Conservation (phyloP, 768 basidiomycete genomes). For the Tylopilus subfusipes region DNA sequence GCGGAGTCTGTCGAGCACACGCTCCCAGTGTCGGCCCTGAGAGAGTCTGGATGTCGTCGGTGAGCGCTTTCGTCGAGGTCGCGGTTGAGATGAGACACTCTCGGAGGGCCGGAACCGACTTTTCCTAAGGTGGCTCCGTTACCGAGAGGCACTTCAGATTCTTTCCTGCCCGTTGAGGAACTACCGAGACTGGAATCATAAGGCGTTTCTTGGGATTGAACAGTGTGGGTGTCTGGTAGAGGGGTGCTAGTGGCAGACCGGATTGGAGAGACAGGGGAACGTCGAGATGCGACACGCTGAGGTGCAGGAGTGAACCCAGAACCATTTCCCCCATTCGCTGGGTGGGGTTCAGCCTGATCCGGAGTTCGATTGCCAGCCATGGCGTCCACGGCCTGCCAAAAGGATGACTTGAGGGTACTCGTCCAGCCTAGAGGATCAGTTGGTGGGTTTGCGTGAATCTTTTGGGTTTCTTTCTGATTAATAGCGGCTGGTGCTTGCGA, state of each 20-base stretch:
- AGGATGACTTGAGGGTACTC: conserved; percentile 38
- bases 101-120: background rate
- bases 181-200: background rate
- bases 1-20: conserved; percentile 26
- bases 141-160: background rate
- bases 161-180: background rate
- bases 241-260: background rate
- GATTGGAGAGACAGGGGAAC: conserved; percentile 5
- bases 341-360: conserved; percentile 1
- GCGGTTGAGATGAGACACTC: conserved; percentile 6
- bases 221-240: background rate
- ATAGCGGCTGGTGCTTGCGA: background rate
- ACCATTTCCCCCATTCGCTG: background rate
- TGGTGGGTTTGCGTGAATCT: background rate
- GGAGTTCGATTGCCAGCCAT: conserved; percentile 43
- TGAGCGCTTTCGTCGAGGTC: background rate
- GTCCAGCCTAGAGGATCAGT: conserved; percentile 38
- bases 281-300: conserved; percentile 13
- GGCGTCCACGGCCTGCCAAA: conserved; percentile 48
- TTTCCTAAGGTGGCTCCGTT: background rate
- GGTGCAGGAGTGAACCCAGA: conserved; percentile 24
- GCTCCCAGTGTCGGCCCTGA: conserved; percentile 18
- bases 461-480: background rate
- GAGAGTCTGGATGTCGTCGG: background rate
- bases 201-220: background rate